These are phyloP conservation scores for Ascochyta clinopodiicola DNA, from an alignment of 2,329 filamentous ascomycete genomes.

Conservation along the genomic window DNA sequence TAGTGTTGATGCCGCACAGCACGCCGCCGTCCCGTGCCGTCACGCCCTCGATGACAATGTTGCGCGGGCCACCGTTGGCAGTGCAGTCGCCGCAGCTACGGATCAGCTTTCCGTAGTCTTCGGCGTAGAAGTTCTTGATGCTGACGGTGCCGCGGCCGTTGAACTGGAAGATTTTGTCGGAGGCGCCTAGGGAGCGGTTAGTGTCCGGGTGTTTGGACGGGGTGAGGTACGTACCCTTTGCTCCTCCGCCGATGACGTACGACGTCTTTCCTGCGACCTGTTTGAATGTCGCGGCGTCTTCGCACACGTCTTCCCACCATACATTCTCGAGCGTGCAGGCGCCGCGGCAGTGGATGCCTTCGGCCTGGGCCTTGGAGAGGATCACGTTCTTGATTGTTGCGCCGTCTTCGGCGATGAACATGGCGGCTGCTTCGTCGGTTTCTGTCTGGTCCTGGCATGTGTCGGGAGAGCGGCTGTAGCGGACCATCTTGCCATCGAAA, in stretches of 20 bases:
- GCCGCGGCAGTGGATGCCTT: conserved; percentile 59
- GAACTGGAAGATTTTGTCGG: conserved; percentile 35
- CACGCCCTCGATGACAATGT: conserved; percentile 49
- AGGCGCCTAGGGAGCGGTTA: conserved; percentile 5
- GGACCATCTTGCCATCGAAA: conserved; percentile 24
- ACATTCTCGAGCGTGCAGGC: conserved; percentile 47
- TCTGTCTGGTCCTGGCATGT: conserved; percentile 19
- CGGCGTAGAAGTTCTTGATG: conserved; percentile 29
- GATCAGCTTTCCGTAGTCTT: conserved; percentile 31
- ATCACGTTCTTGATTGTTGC: conserved; percentile 59
- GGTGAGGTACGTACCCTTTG: conserved; percentile 1
- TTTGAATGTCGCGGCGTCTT: conserved; percentile 24
- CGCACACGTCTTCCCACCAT: conserved; percentile 19
- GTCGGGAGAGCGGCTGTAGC: conserved; percentile 19
- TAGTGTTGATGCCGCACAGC: conserved; percentile 51
- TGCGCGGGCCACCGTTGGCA: conserved; percentile 52
- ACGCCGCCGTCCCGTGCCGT: conserved; percentile 27
- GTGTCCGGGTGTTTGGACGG: neutral
- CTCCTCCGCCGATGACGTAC: conserved; percentile 31
- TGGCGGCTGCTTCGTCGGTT: conserved; percentile 25
- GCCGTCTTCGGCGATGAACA: conserved; percentile 47
- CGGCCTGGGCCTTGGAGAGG: conserved; percentile 55
- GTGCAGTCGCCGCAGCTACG: conserved; percentile 25
- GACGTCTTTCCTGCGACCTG: conserved; percentile 12
- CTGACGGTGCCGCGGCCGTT: conserved; percentile 31